Evolutionary conservation across 2,329 filamentous ascomycete genomes (phyloP).

Genomic region (Talaromyces sp.): DNA sequence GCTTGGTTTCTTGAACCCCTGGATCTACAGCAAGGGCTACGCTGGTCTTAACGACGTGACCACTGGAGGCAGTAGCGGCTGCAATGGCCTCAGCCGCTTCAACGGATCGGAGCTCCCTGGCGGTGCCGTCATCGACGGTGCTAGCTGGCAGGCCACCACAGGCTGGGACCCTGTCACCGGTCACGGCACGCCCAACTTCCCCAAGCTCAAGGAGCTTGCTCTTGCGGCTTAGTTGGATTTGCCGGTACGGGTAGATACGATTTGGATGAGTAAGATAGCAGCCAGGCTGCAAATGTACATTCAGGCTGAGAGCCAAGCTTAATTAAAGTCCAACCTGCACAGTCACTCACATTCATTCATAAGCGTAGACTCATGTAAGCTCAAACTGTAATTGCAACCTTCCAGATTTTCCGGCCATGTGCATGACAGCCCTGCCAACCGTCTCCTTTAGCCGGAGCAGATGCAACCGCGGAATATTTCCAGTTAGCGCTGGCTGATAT

Average conservation of each 20-base stretch:
- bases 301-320: not conserved
- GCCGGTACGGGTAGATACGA: not conserved
- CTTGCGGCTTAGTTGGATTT: not conserved
- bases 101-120: not conserved
- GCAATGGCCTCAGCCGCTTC: conserved; percentile 6
- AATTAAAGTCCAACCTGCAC: not conserved
- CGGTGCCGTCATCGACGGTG: conserved; percentile 9
- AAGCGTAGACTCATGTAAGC: not conserved
- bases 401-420: not conserved
- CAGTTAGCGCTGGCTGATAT: not conserved
- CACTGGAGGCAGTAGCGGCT: conserved; percentile 29
- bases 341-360: too few relatives aligned
- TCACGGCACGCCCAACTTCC: conserved; percentile 27
- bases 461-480: not conserved
- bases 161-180: conserved; percentile 30
- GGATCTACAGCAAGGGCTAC: conserved; percentile 28
- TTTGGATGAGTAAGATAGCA: not conserved
- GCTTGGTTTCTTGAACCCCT: conserved; percentile 50
- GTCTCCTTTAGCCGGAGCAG: not conserved
- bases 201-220: conserved; percentile 22
- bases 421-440: not conserved
- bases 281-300: not conserved
- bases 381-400: not conserved
- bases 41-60: conserved; percentile 39
- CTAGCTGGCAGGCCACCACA: conserved; percentile 20